phyloP scores from a whole-genome alignment of 2,329 filamentous ascomycete species.

The Periconia digitata region DNA sequence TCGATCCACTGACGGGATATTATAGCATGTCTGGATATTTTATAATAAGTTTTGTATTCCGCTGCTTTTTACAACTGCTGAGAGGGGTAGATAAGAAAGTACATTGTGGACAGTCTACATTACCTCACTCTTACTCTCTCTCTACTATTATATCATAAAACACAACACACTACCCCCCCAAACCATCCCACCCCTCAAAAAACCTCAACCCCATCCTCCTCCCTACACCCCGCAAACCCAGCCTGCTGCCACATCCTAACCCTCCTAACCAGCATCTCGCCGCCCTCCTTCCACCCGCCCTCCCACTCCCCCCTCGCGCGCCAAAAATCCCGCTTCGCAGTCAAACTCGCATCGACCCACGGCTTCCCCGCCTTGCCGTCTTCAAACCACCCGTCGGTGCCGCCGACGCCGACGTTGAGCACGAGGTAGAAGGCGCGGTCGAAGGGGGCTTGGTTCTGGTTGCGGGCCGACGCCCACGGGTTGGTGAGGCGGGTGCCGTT shows the following conservation, averaged over 20 bases:
- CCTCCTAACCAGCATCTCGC: conserved; percentile 68
- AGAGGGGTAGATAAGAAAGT: too few species aligned
- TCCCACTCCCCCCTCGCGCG: conserved; percentile 64
- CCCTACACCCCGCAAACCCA: conserved; percentile 50
- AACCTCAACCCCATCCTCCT: conserved; percentile 2
- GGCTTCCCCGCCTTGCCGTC: conserved; percentile 73
- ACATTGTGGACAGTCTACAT: too few species aligned
- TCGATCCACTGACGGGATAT: too few species aligned
- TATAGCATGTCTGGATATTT: too few species aligned
- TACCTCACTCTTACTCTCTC: too few species aligned
- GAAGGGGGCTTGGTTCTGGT: conserved; percentile 65
- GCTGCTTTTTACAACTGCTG: too few species aligned
- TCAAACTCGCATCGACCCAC: conserved; percentile 70
- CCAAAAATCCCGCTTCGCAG: conserved; percentile 78
- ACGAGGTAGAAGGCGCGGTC: conserved; percentile 77
- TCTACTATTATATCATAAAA: not conserved
- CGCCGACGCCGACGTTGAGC: conserved; percentile 73
- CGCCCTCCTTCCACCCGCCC: conserved; percentile 67
- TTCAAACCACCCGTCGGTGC: conserved; percentile 81
- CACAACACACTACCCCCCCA: not conserved
- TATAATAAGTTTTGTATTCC: too few species aligned
- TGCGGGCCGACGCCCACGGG: conserved; percentile 64
- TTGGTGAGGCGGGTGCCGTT: conserved; percentile 68
- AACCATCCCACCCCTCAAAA: not conserved
- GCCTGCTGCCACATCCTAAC: conserved; percentile 60